These are phyloP conservation scores for Gossypium raimondii DNA, from an alignment of 345 rosid species.

Conservation along the genomic window DNA sequence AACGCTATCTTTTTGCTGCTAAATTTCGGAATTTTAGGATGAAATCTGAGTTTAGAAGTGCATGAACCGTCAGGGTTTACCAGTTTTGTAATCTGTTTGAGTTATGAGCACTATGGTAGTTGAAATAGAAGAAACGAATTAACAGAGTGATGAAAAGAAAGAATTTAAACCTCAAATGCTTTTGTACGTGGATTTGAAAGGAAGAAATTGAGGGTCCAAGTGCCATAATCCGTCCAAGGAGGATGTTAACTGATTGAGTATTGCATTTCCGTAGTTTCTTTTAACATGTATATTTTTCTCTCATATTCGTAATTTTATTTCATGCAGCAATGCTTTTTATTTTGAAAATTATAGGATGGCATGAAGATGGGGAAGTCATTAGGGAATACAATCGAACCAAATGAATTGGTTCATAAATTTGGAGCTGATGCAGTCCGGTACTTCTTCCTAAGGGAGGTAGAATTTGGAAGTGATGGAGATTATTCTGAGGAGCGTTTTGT, in stretches of 20 bases:
- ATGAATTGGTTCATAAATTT: constrained; percentile 69
- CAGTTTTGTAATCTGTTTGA: neutral
- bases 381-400: constrained; percentile 89
- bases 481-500: constrained; percentile 90
- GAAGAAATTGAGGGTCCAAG: neutral
- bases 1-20: neutral
- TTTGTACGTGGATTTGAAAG: neutral
- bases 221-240: neutral
- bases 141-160: neutral
- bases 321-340: constrained; percentile 50
- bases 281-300: neutral
- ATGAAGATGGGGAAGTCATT: constrained; percentile 98
- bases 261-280: neutral
- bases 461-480: constrained; percentile 92
- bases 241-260: neutral
- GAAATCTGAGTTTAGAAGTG: neutral
- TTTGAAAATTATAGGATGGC: constrained; percentile 74
- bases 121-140: neutral
- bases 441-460: constrained; percentile 86
- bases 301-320: constrained; percentile 40
- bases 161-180: neutral
- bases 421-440: constrained; percentile 92
- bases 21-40: neutral
- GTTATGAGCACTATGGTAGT: neutral
- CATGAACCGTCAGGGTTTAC: neutral